Percentiles rank a stretch among this genome's conserved stretches.
Conservation (phyloP, 306 rosid genomes). For the Mimosa bimucronata region DNA sequence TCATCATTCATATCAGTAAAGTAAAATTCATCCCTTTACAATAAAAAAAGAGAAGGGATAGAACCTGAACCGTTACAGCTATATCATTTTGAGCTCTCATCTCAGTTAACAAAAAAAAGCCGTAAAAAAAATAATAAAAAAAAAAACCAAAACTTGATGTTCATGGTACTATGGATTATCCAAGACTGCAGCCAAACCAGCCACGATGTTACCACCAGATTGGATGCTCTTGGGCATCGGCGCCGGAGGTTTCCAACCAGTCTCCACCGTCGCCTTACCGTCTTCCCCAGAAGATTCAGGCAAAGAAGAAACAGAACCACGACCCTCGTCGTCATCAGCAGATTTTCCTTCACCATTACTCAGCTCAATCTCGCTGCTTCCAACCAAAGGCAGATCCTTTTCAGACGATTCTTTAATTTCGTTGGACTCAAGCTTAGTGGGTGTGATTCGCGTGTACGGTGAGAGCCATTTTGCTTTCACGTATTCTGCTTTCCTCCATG, state of each 20-base stretch:
- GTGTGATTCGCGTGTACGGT: constrained; percentile 44
- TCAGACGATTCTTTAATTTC: constrained; percentile 14
- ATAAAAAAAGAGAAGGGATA: constrained; percentile 65
- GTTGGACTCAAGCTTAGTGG: constrained; percentile 10
- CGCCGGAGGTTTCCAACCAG: constrained; percentile 57
- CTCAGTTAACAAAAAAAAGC: constrained; percentile 12
- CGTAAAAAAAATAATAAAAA: neutral
- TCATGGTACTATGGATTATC: constrained; percentile 40
- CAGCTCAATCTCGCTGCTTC: constrained; percentile 6
- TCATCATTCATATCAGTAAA: constrained; percentile 38
- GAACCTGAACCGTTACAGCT: constrained; percentile 43
- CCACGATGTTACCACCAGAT: constrained; percentile 46
- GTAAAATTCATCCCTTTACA: constrained; percentile 61
- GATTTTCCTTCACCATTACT: neutral
- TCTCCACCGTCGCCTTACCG: constrained; percentile 22
- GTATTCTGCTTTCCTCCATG: constrained; percentile 79
- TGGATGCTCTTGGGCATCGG: constrained; percentile 49
- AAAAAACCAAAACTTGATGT: constrained; percentile 48
- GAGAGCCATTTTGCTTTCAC: constrained; percentile 78
- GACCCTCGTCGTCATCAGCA: constrained; percentile 37
- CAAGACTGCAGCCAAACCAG: constrained; percentile 75
- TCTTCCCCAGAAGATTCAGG: constrained; percentile 23
- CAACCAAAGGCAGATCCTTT: constrained; percentile 15
- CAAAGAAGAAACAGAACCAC: constrained; percentile 32
- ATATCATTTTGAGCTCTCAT: constrained; percentile 37